Evolutionary conservation across 2,329 filamentous ascomycete genomes (phyloP).

Genomic region (Botrytis squamosa): DNA sequence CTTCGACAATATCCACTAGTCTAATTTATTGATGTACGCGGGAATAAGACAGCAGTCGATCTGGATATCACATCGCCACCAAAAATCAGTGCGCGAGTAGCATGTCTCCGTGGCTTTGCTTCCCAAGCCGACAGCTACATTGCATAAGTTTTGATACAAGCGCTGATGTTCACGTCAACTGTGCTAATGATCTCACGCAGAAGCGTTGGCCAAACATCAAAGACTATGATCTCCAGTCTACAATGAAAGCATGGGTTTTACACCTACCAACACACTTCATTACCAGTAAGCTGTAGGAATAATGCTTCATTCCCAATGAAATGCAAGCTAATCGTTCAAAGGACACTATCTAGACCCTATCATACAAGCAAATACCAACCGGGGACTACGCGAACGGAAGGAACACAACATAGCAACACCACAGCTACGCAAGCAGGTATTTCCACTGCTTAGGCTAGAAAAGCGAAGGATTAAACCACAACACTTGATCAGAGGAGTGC

Average conservation of each 20-base stretch:
- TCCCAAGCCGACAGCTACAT: accelerated
- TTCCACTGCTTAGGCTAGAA: background rate
- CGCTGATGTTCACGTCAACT: background rate
- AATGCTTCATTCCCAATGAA: background rate
- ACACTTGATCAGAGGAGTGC: background rate
- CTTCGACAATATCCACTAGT: background rate
- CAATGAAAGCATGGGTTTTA: background rate
- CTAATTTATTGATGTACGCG: background rate
- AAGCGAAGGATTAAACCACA: background rate
- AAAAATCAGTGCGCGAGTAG: background rate
- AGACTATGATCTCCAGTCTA: background rate
- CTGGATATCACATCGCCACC: background rate
- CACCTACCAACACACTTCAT: background rate
- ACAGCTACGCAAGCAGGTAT: background rate
- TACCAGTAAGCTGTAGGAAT: background rate
- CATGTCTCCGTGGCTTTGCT: background rate
- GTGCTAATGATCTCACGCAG: background rate
- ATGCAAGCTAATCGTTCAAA: background rate
- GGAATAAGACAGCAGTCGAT: background rate
- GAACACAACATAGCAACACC: background rate
- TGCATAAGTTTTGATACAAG: background rate
- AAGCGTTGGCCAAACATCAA: background rate
- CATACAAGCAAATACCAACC: background rate
- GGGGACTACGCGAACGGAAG: background rate
- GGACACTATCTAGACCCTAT: background rate